phyloP scores from a whole-genome alignment of 164 flowering plant genomes.

The Warburgia ugandensis region DNA sequence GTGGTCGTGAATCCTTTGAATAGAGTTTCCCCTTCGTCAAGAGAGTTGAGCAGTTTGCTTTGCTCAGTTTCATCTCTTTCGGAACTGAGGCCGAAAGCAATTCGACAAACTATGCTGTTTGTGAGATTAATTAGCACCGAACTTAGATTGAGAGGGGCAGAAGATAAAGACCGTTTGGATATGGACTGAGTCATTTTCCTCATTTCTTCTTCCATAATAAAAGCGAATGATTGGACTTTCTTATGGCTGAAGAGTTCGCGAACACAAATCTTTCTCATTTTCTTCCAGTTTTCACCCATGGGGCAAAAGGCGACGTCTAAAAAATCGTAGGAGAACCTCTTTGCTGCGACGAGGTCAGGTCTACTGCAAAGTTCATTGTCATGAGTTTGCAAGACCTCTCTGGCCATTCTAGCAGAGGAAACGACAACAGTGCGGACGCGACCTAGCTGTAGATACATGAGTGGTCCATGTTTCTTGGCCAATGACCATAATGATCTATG shows the following conservation, averaged over 20 bases:
- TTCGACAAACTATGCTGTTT: conserved; percentile 14
- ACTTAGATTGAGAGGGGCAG: conserved; percentile 13
- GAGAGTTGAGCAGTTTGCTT: conserved; percentile 7
- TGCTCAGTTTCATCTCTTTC: background rate
- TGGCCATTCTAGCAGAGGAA: conserved; percentile 3
- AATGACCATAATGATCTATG: conserved; percentile 27
- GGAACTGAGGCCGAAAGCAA: conserved; percentile 25
- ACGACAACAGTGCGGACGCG: background rate
- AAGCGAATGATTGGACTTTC: background rate
- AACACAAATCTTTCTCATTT: background rate
- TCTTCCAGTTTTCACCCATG: background rate
- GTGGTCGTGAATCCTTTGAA: conserved; percentile 16
- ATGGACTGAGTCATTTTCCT: background rate
- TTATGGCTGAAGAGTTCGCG: background rate
- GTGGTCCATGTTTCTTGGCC: conserved; percentile 6
- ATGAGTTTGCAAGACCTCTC: conserved; percentile 3
- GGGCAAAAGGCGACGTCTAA: background rate
- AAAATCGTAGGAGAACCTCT: background rate
- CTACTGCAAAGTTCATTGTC: background rate
- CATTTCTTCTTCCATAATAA: background rate
- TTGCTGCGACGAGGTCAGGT: background rate
- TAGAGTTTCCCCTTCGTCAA: conserved; percentile 13
- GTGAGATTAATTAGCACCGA: conserved; percentile 9
- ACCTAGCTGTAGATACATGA: conserved; percentile 5
- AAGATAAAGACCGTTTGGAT: background rate